Evolutionary conservation across 352 stramenopile species (phyloP).

Genomic region (Aphanomyces astaci): DNA sequence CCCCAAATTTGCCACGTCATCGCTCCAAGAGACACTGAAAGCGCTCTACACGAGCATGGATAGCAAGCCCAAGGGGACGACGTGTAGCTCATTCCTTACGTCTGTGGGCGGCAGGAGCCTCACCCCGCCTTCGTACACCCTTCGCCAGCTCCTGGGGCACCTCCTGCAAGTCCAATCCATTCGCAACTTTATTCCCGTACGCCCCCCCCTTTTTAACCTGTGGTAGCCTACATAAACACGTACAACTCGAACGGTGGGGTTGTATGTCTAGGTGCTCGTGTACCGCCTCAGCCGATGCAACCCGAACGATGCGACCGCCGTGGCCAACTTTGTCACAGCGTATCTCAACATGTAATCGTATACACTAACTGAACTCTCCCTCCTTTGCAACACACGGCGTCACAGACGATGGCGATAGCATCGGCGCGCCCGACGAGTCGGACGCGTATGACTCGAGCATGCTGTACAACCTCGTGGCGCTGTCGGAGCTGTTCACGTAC

Average conservation of each 20-base stretch:
- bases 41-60: slow-evolving; percentile 28
- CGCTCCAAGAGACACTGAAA: slow-evolving; percentile 23
- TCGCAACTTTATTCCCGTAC: slow-evolving; percentile 32
- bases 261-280: slow-evolving; percentile 26
- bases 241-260: too few species aligned
- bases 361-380: not conserved
- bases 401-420: not conserved
- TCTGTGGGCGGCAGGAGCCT: not conserved
- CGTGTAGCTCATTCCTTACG: slow-evolving; percentile 24
- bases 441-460: slow-evolving; percentile 28
- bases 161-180: slow-evolving; percentile 22
- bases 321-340: slow-evolving; percentile 11
- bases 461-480: slow-evolving; percentile 43
- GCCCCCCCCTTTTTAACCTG: too few species aligned
- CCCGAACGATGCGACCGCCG: slow-evolving; percentile 21
- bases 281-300: slow-evolving; percentile 37
- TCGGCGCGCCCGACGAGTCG: slow-evolving; percentile 1
- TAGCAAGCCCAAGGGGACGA: slow-evolving; percentile 26
- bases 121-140: not conserved
- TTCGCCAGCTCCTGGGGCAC: slow-evolving; percentile 28
- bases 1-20: not conserved
- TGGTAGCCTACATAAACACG: too few species aligned
- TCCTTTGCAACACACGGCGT: not conserved
- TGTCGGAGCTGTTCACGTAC: slow-evolving; percentile 48
- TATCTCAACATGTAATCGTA: not conserved